Evolutionary conservation across 2,329 filamentous ascomycete genomes (phyloP), one percentile per base, ranked within the genome.

Genomic region (Huntiella moniliformis): DNA sequence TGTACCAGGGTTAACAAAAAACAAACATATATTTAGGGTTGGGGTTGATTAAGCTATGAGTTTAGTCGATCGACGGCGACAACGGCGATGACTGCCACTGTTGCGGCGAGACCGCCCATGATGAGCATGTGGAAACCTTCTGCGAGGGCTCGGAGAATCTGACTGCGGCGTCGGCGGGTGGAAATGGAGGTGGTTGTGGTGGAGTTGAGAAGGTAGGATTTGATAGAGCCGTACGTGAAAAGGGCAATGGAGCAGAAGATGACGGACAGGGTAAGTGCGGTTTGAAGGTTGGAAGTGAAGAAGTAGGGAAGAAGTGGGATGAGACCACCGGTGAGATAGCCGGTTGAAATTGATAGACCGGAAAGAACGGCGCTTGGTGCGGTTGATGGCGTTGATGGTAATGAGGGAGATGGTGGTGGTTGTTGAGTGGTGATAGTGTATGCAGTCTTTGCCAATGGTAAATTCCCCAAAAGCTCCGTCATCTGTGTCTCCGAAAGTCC

Each of bases 301-400:
- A 79, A 70, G 56, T 80, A 80, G 0, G 76, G 76, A 17, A 74
- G 57, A 8, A 80, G 59, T 0, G 76, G 75, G 22, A 79, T 67
- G 48, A 76, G 63, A 0, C 76, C 76, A 4, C 76, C 76, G 2
- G 77, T 57, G 33, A 78, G 66, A 53, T 80, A 81, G 0, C 75
- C 74, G 1, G 71, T 53, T 0, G 74, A 70, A 36, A 80, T 73
- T 0, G 71, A 77, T 7, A 76, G 52, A 2, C 74, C 76, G 0
- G 68, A 72, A 8, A 67, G 56, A 33, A 62, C 7, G 22, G 22
- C 22, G 10, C 22, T 56, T 0, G 70, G 67, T 18, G 58, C 58
- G 6, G 56, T 50, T 45, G 40, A 11, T 51, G 2, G 51, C 15
- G 5, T 63, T 48, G 0, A 50, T 51, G 10, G 50, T 38, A 22